These are phyloP conservation scores for Lactifluus pinguis DNA, from an alignment of 768 basidiomycete species.

Conservation along the genomic window DNA sequence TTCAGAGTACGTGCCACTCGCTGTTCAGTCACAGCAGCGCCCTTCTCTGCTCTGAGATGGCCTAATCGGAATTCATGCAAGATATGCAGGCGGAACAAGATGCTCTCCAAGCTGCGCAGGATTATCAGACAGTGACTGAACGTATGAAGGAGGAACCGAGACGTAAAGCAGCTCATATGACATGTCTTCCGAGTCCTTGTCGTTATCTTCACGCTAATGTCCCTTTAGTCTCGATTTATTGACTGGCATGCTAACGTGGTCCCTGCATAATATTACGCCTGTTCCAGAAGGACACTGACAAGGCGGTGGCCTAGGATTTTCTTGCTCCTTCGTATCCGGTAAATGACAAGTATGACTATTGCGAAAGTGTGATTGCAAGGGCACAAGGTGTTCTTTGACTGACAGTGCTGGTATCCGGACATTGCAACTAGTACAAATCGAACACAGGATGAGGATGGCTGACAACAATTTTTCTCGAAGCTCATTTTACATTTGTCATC, in stretches of 20 bases:
- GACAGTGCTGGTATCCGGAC: too few species aligned
- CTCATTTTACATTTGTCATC: too few species aligned
- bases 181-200: slow-evolving; percentile 25
- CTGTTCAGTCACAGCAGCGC: slow-evolving; percentile 64
- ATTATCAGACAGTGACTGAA: slow-evolving; percentile 73
- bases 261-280: too few species aligned
- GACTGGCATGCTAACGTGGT: slow-evolving; percentile 29
- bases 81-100: slow-evolving; percentile 64
- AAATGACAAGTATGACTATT: too few species aligned
- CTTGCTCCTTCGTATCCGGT: too few species aligned
- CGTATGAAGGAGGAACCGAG: slow-evolving; percentile 79
- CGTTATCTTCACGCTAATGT: background rate
- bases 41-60: slow-evolving; percentile 58
- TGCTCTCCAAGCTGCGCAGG: slow-evolving; percentile 60
- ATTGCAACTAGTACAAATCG: too few species aligned
- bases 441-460: too few species aligned
- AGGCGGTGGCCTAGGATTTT: too few species aligned
- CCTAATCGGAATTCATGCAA: slow-evolving; percentile 57
- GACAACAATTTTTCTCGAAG: too few species aligned
- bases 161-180: slow-evolving; percentile 79
- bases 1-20: slow-evolving; percentile 49
- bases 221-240: slow-evolving; percentile 72
- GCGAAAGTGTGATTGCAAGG: too few species aligned
- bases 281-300: too few species aligned
- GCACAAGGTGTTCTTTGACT: too few species aligned